Percentiles rank a stretch among this genome's conserved stretches.
Conservation (phyloP, 2,329 filamentous ascomycete genomes). For the Chrysoporthe austroafricana region DNA sequence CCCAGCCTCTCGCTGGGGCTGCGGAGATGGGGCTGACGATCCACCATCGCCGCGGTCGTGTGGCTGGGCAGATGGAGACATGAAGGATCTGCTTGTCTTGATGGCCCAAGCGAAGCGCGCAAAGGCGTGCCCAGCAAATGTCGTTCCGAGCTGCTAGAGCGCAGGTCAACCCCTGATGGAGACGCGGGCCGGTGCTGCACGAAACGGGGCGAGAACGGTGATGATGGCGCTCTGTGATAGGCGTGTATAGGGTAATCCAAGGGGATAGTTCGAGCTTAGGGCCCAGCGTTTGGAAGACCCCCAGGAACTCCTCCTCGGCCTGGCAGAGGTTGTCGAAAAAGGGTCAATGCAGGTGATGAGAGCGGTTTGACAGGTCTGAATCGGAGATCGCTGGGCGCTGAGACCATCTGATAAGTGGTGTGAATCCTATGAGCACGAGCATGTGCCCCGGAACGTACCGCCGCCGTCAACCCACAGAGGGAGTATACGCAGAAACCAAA, state of each 20-base stretch:
- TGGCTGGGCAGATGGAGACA: slow-evolving; percentile 17
- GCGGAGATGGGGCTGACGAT: slow-evolving; percentile 10
- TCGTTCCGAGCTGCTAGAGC: neutral
- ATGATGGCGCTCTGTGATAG: neutral
- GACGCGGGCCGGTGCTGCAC: slow-evolving; percentile 2
- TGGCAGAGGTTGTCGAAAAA: neutral
- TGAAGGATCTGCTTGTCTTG: neutral
- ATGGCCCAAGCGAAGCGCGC: neutral
- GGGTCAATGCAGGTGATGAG: neutral
- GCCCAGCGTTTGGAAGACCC: neutral
- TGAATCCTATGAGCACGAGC: neutral
- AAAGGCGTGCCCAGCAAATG: neutral
- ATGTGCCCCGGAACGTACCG: neutral
- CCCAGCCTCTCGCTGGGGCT: slow-evolving; percentile 7
- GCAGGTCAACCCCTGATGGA: neutral
- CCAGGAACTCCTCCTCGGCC: neutral
- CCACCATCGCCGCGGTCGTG: slow-evolving; percentile 14
- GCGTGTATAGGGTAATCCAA: neutral
- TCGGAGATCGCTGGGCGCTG: neutral
- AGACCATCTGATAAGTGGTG: neutral
- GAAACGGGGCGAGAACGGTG: neutral
- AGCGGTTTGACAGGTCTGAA: neutral
- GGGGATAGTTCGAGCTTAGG: neutral
- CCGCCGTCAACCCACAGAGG: neutral
- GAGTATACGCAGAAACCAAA: neutral